Base-by-base conservation (phyloP, 2,329 filamentous ascomycete species). In the Aureobasidium melanogenum region DNA sequence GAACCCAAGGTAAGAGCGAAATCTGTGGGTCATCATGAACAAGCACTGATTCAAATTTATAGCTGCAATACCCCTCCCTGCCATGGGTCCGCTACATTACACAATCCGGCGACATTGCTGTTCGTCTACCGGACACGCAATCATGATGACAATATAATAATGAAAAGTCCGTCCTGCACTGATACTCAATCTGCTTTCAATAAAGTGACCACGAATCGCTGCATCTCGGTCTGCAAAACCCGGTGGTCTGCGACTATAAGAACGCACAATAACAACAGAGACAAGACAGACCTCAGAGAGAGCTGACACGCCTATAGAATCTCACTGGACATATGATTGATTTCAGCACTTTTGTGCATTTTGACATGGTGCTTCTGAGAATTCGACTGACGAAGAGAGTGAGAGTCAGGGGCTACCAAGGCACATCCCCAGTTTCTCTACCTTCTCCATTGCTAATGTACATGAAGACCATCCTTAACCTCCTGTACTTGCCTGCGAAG, bases 61-160 rank as follows among this genome's bases (percentile, higher is more conserved):
- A 97, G 92, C 78, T 97, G 66, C 94, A 99, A 94, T 99, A 99
- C 73, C 92, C 92, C 4, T 97, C 92, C 24, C 79, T 97, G 58
- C 94, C 94, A 0, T 99, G 94, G 94, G 94, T 99, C 28, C 85
- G 94, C 70, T 99, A 99, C 77, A 99, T 99, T 71, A 99, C 93
- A 66, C 94, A 97, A 76, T 96, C 91, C 15, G 93, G 93, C 66
- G 93, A 97, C 73, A 97, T 97, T 72, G 91, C 93, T 28, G 92
- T 97, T 63, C 84, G 93, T 69, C 82, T 97, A 75, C 93, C 93
- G n/a, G 93, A 97, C 74, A 88, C 88, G 36, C 56, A 60, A 58
- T 58, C 55, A 58, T 58, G 41, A 58, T 46, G 41, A 57, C 30
- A 46, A 57, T 26, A 57, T n/a, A 57, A 57, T 44, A 57, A 57